A percentile compares a stretch with the other conserved stretches of the same genome.
phyloP scores from a whole-genome alignment of 176 grass and related monocot genomes.

The Carex myosuroides region DNA sequence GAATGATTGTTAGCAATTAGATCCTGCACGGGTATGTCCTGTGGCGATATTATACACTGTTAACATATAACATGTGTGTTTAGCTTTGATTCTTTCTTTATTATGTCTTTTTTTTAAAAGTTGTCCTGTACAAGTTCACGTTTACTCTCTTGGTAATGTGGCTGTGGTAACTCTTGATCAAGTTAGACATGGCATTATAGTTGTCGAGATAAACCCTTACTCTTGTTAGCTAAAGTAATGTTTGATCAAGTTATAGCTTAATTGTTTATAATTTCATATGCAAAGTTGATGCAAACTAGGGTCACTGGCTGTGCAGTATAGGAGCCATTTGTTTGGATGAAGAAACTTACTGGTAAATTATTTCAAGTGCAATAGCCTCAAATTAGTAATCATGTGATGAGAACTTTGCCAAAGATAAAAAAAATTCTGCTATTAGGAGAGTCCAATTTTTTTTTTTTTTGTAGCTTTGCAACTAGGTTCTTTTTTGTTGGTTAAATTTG shows the following conservation, averaged over 20 bases:
- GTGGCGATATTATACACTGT: neutral
- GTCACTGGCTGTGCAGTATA: too few relatives aligned
- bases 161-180: neutral
- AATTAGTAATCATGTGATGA: neutral
- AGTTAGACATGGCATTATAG: neutral
- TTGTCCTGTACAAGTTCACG: neutral
- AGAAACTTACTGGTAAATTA: neutral
- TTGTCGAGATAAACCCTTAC: neutral
- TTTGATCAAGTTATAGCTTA: neutral
- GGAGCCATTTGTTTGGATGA: neutral
- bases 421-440: neutral
- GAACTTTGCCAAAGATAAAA: neutral
- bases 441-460: neutral
- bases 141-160: neutral
- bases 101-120: neutral
- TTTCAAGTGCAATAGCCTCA: neutral
- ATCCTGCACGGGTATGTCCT: neutral
- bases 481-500: neutral
- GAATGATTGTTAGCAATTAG: neutral
- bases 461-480: neutral
- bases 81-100: neutral
- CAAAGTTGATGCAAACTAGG: neutral
- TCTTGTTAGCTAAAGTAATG: constrained; percentile 2
- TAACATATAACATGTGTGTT: neutral
- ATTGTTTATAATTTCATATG: neutral